Evolutionary conservation across 805 yeast species (phyloP).

Genomic region (Yamadazyma nakazawae): DNA sequence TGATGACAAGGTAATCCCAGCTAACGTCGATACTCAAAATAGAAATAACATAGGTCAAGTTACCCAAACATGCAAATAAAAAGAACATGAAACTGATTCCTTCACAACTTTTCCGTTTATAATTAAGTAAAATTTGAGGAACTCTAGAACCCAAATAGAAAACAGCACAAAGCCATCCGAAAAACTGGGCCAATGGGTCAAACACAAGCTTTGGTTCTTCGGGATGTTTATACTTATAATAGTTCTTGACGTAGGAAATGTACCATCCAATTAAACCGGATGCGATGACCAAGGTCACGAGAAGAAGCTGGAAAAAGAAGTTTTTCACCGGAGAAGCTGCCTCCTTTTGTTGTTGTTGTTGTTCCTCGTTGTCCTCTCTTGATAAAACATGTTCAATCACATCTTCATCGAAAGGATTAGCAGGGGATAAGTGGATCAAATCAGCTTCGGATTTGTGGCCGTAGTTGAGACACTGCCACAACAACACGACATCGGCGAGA

Average conservation of each 20-base stretch:
- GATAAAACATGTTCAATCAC: constrained; percentile 60
- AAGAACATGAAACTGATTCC: constrained; percentile 93
- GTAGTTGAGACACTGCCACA: constrained; percentile 80
- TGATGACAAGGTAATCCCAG: constrained; percentile 67
- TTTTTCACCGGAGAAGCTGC: constrained; percentile 8
- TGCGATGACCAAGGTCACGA: constrained; percentile 63
- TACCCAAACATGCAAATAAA: constrained; percentile 92
- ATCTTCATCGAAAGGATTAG: constrained; percentile 75
- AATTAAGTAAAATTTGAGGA: constrained; percentile 88
- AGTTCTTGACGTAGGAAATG: constrained; percentile 52
- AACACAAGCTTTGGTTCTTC: constrained; percentile 47
- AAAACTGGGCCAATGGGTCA: constrained; percentile 78
- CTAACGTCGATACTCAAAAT: constrained; percentile 75
- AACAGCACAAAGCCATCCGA: constrained; percentile 78
- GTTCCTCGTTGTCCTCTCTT: constrained; percentile 29
- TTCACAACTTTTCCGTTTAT: constrained; percentile 85
- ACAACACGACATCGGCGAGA: constrained; percentile 78
- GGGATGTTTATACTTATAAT: constrained; percentile 33
- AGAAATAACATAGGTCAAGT: constrained; percentile 83
- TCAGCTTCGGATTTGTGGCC: constrained; percentile 62
- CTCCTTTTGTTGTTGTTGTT: constrained; percentile 24
- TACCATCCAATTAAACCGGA: constrained; percentile 91
- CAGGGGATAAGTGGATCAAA: constrained; percentile 80
- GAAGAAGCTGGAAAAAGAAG: constrained; percentile 33
- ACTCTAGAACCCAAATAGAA: constrained; percentile 83